These are phyloP conservation scores for Plantago major DNA, from an alignment of 257 asterid genomes.

Conservation along the genomic window DNA sequence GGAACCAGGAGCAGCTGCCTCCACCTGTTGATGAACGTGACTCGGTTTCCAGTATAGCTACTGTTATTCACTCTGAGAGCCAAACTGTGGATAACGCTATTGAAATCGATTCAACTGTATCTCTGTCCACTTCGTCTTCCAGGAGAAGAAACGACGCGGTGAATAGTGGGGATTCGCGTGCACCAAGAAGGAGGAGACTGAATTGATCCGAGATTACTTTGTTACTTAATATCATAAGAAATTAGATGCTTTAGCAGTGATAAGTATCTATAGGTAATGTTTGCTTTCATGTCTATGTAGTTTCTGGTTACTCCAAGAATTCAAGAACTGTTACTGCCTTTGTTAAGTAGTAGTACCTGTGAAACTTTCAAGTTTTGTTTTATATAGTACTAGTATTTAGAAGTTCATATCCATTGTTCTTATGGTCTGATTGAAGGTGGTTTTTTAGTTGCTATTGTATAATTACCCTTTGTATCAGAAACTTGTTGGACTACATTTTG, in stretches of 20 bases:
- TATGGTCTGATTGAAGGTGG: constrained; percentile 17
- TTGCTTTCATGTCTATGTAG: constrained; percentile 3
- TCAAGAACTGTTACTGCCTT: constrained; percentile 12
- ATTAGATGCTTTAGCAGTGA: constrained; percentile 2
- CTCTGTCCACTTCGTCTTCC: constrained; percentile 81
- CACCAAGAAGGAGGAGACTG: constrained; percentile 83
- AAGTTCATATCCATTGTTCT: constrained; percentile 2
- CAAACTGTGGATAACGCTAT: constrained; percentile 84
- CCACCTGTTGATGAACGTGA: constrained; percentile 77
- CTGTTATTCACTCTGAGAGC: constrained; percentile 94
- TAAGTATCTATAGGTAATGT: constrained; percentile 6
- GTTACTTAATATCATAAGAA: constrained; percentile 19
- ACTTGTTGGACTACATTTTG: too few relatives aligned
- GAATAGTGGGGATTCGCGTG: constrained; percentile 91
- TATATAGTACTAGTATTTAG: background rate
- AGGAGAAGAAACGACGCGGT: constrained; percentile 71
- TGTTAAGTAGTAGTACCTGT: constrained; percentile 12
- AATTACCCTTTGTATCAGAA: too few relatives aligned
- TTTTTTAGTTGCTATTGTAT: background rate
- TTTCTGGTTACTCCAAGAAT: constrained; percentile 12
- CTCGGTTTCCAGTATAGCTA: constrained; percentile 92
- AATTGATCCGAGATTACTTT: constrained; percentile 28
- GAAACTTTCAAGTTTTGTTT: constrained; percentile 32
- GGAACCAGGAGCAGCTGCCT: constrained; percentile 39
- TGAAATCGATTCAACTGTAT: constrained; percentile 80